Percentiles rank a stretch among this genome's conserved stretches.
These are phyloP conservation scores for Aureoboletus auriporus DNA, from an alignment of 768 basidiomycete genomes.

Conservation along the genomic window DNA sequence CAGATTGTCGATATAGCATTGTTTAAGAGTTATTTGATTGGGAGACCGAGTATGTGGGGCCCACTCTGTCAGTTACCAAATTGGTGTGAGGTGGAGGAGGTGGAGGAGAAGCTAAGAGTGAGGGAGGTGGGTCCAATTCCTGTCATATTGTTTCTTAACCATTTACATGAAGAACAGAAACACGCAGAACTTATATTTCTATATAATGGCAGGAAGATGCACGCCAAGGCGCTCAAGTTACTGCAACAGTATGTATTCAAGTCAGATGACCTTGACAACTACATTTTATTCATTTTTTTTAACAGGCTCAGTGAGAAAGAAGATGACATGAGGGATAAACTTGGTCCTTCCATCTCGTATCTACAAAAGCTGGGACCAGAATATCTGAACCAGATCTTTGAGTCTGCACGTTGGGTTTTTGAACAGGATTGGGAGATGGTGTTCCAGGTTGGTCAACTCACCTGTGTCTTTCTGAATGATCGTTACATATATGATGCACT, in stretches of 20 bases:
- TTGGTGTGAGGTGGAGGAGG: slow-evolving; percentile 96
- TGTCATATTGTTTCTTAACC: not conserved
- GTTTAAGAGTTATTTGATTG: slow-evolving; percentile 87
- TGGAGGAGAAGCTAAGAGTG: slow-evolving; percentile 79
- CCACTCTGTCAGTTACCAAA: slow-evolving; percentile 87
- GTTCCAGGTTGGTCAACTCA: slow-evolving; percentile 54
- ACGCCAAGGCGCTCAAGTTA: slow-evolving; percentile 77
- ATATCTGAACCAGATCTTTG: slow-evolving; percentile 77
- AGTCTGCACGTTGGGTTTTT: slow-evolving; percentile 83
- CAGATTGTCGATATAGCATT: slow-evolving; percentile 95
- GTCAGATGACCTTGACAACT: not conserved
- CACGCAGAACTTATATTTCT: slow-evolving; percentile 85
- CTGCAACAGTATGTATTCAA: slow-evolving; percentile 65
- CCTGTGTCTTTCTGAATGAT: not conserved
- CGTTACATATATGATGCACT: not conserved
- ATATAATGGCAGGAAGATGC: slow-evolving; percentile 96
- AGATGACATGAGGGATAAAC: slow-evolving; percentile 71
- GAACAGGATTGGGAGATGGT: slow-evolving; percentile 67
- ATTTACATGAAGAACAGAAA: slow-evolving; percentile 54
- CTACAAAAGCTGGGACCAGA: slow-evolving; percentile 86
- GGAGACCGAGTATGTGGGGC: slow-evolving; percentile 76
- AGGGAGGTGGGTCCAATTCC: slow-evolving; percentile 54
- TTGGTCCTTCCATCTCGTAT: slow-evolving; percentile 82
- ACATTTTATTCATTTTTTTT: not conserved
- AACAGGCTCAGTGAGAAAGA: slow-evolving; percentile 78